Evolutionary conservation across 345 rosid genomes (phyloP).

Genomic region (Linum usitatissimum): DNA sequence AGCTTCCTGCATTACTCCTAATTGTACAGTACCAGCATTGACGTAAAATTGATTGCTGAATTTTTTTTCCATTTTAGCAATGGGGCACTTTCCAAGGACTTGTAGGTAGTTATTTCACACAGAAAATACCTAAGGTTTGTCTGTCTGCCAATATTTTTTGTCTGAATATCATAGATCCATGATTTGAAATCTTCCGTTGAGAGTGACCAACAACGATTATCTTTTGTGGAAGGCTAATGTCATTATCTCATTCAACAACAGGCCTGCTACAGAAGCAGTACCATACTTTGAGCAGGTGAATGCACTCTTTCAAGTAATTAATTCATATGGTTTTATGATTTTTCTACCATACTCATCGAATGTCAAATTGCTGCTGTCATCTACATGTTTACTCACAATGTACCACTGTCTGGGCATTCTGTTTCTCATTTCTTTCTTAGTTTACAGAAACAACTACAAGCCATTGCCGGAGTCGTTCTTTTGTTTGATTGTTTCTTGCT

Average conservation of each 20-base stretch:
- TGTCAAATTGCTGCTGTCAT: neutral
- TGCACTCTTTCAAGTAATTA: conserved; percentile 6
- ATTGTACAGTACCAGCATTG: too few species aligned
- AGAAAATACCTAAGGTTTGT: conserved; percentile 84
- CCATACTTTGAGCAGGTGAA: conserved; percentile 94
- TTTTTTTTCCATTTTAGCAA: conserved; percentile 39
- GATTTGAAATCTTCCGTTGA: conserved; percentile 15
- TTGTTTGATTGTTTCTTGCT: too few species aligned
- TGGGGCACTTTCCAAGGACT: conserved; percentile 87
- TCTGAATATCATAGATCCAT: conserved; percentile 13
- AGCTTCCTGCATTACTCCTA: too few species aligned
- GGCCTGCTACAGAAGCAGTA: conserved; percentile 92
- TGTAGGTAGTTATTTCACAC: conserved; percentile 72
- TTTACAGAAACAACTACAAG: too few species aligned
- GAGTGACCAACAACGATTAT: conserved; percentile 38
- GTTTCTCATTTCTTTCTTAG: too few species aligned
- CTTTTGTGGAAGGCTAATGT: conserved; percentile 77
- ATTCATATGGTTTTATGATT: neutral
- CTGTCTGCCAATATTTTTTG: conserved; percentile 8
- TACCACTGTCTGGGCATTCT: too few species aligned
- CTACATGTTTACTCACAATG: too few species aligned
- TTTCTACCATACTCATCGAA: neutral
- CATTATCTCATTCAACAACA: conserved; percentile 87
- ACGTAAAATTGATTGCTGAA: neutral
- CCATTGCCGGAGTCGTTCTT: too few species aligned